These are phyloP conservation scores for Colletotrichum destructivum DNA, from an alignment of 2,329 filamentous ascomycete species.

Conservation along the genomic window DNA sequence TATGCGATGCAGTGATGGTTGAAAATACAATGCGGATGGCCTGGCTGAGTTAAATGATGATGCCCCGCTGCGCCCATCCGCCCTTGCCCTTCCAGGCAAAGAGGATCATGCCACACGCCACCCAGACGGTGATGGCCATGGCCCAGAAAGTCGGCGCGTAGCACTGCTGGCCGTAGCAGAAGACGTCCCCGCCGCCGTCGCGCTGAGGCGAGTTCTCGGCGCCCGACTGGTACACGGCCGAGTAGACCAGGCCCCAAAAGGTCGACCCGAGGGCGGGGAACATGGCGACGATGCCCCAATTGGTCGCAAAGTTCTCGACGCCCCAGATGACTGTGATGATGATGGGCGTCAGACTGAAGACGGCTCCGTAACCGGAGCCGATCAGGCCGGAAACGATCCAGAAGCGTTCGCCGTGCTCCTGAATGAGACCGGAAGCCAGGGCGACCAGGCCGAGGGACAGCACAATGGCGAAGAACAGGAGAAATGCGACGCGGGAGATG, in stretches of 20 bases:
- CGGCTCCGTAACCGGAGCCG: constrained; percentile 92
- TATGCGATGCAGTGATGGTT: constrained; percentile 2
- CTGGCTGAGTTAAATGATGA: constrained; percentile 68
- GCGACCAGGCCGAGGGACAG: constrained; percentile 83
- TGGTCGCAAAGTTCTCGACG: constrained; percentile 98
- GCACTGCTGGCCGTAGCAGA: constrained; percentile 87
- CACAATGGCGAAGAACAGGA: constrained; percentile 81
- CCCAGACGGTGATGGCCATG: constrained; percentile 84
- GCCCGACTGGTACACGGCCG: constrained; percentile 81
- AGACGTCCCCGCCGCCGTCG: constrained; percentile 62
- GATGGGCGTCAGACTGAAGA: constrained; percentile 91
- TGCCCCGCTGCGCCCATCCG: constrained; percentile 83
- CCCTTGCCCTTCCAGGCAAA: constrained; percentile 86
- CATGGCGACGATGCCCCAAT: constrained; percentile 96
- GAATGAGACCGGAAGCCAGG: constrained; percentile 82
- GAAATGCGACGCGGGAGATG: constrained; percentile 84
- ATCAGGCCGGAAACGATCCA: constrained; percentile 88
- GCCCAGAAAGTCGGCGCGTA: constrained; percentile 90
- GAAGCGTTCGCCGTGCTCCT: constrained; percentile 84
- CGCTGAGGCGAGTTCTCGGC: constrained; percentile 61
- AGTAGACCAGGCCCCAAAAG: constrained; percentile 93
- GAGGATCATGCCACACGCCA: constrained; percentile 79
- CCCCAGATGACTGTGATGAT: constrained; percentile 98
- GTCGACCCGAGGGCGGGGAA: constrained; percentile 90
- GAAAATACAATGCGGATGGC: neutral